phyloP scores from a whole-genome alignment of 805 yeast genomes.

The Sungouiella thailandica region DNA sequence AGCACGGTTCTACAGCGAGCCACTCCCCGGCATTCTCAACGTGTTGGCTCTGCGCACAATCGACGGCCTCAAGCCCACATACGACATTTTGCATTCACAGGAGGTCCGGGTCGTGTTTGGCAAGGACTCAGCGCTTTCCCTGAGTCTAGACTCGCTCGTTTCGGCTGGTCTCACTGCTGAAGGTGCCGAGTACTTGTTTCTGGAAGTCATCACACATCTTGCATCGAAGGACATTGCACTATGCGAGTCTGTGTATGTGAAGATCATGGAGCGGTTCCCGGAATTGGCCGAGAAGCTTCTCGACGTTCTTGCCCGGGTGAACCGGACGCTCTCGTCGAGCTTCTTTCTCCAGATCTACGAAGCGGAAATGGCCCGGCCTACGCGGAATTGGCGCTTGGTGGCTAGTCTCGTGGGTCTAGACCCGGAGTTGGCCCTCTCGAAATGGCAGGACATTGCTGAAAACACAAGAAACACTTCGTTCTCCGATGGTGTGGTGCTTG shows the following conservation, averaged over 20 bases:
- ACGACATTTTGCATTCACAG: constrained; percentile 3
- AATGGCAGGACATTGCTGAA: constrained; percentile 24
- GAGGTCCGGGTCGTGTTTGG: constrained; percentile 4
- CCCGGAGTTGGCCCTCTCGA: constrained; percentile 51
- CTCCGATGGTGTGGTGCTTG: constrained; percentile 10
- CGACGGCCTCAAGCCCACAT: constrained; percentile 1
- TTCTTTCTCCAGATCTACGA: constrained; percentile 43
- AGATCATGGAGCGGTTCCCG: constrained; percentile 34
- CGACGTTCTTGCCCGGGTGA: constrained; percentile 41
- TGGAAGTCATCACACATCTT: constrained; percentile 22
- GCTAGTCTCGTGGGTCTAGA: constrained; percentile 48
- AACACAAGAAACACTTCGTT: background rate
- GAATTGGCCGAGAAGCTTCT: constrained; percentile 40
- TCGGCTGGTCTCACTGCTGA: background rate
- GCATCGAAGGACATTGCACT: constrained; percentile 29
- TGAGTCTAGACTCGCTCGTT: constrained; percentile 1
- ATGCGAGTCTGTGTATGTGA: constrained; percentile 47
- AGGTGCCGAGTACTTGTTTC: constrained; percentile 18
- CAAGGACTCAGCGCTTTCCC: background rate
- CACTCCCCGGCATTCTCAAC: constrained; percentile 13
- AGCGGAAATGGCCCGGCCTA: constrained; percentile 16
- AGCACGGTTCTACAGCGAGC: constrained; percentile 23
- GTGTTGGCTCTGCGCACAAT: constrained; percentile 2
- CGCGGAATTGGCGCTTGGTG: constrained; percentile 42
- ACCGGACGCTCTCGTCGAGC: constrained; percentile 48